Conservation (phyloP, 164 flowering plant genomes). For the Vitis rotundifolia region DNA sequence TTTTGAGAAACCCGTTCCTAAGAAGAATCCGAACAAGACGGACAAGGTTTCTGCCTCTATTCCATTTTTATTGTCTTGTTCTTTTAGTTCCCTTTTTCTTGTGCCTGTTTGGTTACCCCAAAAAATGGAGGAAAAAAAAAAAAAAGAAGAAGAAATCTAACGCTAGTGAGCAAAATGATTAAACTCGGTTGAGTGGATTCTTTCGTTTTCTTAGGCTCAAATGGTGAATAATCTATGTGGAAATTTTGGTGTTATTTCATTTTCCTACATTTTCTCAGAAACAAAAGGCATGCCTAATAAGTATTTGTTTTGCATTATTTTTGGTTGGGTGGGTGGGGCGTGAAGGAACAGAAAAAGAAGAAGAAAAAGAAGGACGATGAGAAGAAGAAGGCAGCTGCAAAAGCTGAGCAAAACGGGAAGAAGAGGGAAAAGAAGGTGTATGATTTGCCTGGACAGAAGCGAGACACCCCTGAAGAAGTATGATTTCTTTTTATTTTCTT, state of each 20-base stretch:
- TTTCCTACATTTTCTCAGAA: no score
- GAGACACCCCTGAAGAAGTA: conserved; percentile 89
- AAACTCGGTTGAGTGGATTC: no score
- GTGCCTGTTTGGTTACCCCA: no score
- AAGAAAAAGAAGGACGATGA: conserved; percentile 27
- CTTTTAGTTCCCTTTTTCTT: no score
- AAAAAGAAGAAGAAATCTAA: no score
- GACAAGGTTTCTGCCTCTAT: no score
- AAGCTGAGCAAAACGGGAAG: conserved; percentile 28
- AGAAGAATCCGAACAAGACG: not conserved
- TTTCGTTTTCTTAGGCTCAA: no score
- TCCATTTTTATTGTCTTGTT: no score
- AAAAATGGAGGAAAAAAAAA: no score
- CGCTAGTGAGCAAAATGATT: no score
- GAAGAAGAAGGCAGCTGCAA: conserved; percentile 24
- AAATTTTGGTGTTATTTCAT: no score
- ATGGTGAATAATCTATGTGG: no score
- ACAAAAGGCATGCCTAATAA: conserved; percentile 3
- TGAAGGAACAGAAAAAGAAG: conserved; percentile 33
- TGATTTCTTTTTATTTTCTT: not conserved
- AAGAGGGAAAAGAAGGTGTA: conserved; percentile 74
- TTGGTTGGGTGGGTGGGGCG: conserved; percentile 3
- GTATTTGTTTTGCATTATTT: not conserved
- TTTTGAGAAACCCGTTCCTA: conserved; percentile 4
- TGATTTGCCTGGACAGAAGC: conserved; percentile 95